phyloP scores from a whole-genome alignment of 768 basidiomycete genomes.

The Leccinum incarnatum region DNA sequence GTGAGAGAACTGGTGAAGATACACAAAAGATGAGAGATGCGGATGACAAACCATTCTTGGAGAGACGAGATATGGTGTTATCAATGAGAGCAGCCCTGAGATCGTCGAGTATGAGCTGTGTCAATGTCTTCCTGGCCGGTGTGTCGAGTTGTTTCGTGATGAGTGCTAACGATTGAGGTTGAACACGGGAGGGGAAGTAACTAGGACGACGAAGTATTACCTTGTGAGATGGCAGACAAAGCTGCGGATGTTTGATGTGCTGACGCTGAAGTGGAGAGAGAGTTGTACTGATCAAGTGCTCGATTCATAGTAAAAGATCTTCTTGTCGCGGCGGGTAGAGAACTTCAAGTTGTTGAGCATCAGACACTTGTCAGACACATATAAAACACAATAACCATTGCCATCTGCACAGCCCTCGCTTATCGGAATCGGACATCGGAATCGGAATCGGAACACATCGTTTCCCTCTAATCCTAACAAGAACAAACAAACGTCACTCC shows the following conservation, averaged over 20 bases:
- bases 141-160: slow-evolving; percentile 31
- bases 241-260: slow-evolving; percentile 2
- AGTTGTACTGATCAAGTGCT: slow-evolving; percentile 16
- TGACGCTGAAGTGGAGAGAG: slow-evolving; percentile 14
- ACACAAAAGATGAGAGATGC: neutral
- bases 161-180: slow-evolving; percentile 12
- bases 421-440: slow-evolving; percentile 8
- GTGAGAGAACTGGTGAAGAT: slow-evolving; percentile 2
- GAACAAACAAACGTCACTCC: slow-evolving; percentile 12
- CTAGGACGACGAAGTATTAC: slow-evolving; percentile 17
- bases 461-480: slow-evolving; percentile 19
- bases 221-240: slow-evolving; percentile 15
- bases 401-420: slow-evolving; percentile 17
- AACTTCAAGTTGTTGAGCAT: no score
- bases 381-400: neutral
- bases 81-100: slow-evolving; percentile 38
- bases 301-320: slow-evolving; percentile 9
- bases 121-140: slow-evolving; percentile 49
- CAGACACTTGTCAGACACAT: neutral
- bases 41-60: slow-evolving; percentile 48
- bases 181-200: slow-evolving; percentile 8
- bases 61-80: slow-evolving; percentile 47
- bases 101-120: slow-evolving; percentile 60
- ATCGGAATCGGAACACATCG: slow-evolving; percentile 6
- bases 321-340: no score